A percentile compares a stretch with the other conserved stretches of the same genome.
phyloP scores from a whole-genome alignment of 2,329 filamentous ascomycete genomes.

The Pleurostoma richardsiae region DNA sequence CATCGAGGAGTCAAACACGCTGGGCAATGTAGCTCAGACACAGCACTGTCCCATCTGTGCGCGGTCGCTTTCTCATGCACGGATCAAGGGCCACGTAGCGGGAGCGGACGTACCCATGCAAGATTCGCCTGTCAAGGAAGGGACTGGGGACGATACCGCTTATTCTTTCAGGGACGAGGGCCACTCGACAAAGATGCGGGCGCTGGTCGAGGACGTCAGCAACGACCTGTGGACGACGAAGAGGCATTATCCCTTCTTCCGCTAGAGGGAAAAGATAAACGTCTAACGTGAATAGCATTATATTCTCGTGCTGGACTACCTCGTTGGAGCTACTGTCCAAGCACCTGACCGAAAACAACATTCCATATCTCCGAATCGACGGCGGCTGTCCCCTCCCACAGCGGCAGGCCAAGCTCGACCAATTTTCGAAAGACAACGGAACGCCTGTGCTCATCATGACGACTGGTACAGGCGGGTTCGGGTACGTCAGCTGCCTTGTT shows the following conservation, averaged over 20 bases:
- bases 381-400: conserved; percentile 29
- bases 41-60: conserved; percentile 17
- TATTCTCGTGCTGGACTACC: conserved; percentile 41
- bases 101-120: too few relatives aligned
- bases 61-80: neutral
- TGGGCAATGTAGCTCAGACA: neutral
- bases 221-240: conserved; percentile 15
- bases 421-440: conserved; percentile 23
- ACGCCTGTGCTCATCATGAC: conserved; percentile 44
- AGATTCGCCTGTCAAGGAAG: neutral
- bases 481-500: conserved; percentile 21
- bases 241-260: conserved; percentile 11
- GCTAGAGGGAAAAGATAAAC: conserved; percentile 12
- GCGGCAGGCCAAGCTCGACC: conserved; percentile 29
- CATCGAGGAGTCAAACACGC: conserved; percentile 10
- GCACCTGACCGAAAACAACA: conserved; percentile 17
- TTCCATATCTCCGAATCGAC: conserved; percentile 35
- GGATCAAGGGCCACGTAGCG: too few relatives aligned
- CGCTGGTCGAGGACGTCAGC: conserved; percentile 22
- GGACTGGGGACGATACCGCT: conserved; percentile 2
- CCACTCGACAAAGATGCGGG: conserved; percentile 25
- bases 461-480: conserved; percentile 43
- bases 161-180: conserved; percentile 20
- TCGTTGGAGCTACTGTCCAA: conserved; percentile 30
- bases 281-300: conserved; percentile 24